Evolutionary conservation across 2,329 filamentous ascomycete species (phyloP), one percentile per base, ranked within the genome.

Genomic region (Cladobotryum protrusum): DNA sequence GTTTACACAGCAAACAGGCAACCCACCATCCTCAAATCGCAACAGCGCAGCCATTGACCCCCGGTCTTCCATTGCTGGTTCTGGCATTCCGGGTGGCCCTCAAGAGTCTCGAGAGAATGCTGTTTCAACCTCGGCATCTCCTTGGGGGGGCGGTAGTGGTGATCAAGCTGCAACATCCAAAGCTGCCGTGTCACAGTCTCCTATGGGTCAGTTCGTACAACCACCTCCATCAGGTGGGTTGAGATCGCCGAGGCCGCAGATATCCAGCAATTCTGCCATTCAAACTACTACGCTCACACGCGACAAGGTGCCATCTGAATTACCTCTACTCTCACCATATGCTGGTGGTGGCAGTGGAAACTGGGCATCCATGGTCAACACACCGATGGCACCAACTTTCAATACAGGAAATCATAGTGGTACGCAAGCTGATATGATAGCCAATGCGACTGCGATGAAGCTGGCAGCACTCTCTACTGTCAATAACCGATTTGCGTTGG

Each of bases 331-430:
- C 52, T 97, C 93, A 15, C 93, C 93, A 0, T 92, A 85, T 55
- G 44, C 51, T 13, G 83, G 81, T 54, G 77, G 85, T 34, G 80
- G 85, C 47, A 89, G 89, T 65, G 89, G 89, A 50, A 97, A 93
- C 74, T 99, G 93, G 93, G 93, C 93, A 19, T 97, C 93, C 8
- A 95, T 96, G 87, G 85, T 95, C 56, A 97, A 96, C 72, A 99
- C 93, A 2, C 93, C 93, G 2, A 95, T 97, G 87, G 88, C 92
- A 5, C 74, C 89, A 37, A 92, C 85, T 57, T 99, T 97, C 68
- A 85, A 79, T 56, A 71, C 76, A 14, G 60, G 57, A 48, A 67
- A 78, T 57, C 71, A 71, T 36, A 72, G 74, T 37, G 75, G 74
- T 43, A 84, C 79, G 49, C 91, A 96, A 67, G 91, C 90, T 14